Percentiles rank a stretch among this genome's conserved stretches.
phyloP scores from a whole-genome alignment of 352 stramenopile species.

The Pythium oligandrum region DNA sequence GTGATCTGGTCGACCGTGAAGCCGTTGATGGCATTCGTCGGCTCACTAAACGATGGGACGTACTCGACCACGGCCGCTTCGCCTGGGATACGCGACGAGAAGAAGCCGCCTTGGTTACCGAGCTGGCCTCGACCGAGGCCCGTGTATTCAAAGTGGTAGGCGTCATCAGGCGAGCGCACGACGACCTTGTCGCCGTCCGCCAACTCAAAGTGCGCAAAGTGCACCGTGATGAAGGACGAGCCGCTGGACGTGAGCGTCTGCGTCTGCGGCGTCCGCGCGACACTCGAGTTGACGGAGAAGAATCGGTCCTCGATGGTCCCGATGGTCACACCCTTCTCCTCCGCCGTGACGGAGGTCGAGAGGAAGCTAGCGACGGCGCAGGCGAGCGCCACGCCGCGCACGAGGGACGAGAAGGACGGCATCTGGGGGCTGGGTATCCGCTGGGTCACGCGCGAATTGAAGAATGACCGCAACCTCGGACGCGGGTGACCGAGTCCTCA shows the following conservation, averaged over 20 bases:
- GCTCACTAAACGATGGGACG: not conserved
- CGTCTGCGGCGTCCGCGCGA: slow-evolving; percentile 1
- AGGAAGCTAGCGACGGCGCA: no score
- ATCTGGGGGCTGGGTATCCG: no score
- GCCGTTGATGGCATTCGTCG: not conserved
- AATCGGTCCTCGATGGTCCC: slow-evolving; percentile 4
- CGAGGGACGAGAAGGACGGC: no score
- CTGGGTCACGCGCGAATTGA: no score
- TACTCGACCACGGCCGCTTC: slow-evolving; percentile 19
- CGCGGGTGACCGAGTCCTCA: no score
- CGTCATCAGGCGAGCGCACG: slow-evolving; percentile 12
- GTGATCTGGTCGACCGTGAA: slow-evolving; percentile 19
- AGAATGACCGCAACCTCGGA: no score
- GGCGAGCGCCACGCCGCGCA: no score
- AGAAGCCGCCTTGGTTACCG: slow-evolving; percentile 14
- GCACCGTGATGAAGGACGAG: slow-evolving; percentile 20
- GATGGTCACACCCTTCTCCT: slow-evolving; percentile 8
- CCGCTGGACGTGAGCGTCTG: slow-evolving; percentile 9
- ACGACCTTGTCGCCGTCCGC: slow-evolving; percentile 16
- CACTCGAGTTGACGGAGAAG: slow-evolving; percentile 4
- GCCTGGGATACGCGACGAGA: slow-evolving; percentile 16
- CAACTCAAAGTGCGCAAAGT: slow-evolving; percentile 20
- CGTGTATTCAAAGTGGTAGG: slow-evolving; percentile 10
- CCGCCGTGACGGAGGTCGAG: not conserved
- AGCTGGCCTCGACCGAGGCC: slow-evolving; percentile 16